Base-by-base conservation (phyloP, 805 yeast genomes). In the Clavispora carvajalis region DNA sequence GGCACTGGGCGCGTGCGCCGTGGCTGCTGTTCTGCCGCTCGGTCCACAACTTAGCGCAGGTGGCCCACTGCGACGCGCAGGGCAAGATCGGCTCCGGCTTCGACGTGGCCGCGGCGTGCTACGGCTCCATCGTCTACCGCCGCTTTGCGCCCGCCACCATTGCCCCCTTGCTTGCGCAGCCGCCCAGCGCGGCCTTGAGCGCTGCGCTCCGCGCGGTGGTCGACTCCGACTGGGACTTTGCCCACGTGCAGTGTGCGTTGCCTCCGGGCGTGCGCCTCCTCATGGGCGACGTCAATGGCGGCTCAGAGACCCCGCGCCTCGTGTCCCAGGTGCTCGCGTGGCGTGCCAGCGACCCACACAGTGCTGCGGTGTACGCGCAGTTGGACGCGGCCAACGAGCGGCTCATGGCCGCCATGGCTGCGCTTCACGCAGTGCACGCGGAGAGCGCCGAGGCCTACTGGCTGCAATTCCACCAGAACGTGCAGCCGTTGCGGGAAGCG, bases 31-130 rank as follows among this genome's bases (percentile, higher is more conserved):
- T 49, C 21, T 41, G 46, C 7, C 52, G 60, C 5, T 45, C 59
- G n/a, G 69, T 91, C 25, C 98, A 93, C 59, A 91, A 88, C 53
- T 62, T 88, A 21, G 78, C 96, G 0, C 99, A 93, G 59, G 69
- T 86, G 7, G 83, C 95, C 0, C 99, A 93, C 60, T 90, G 96
- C 59, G 74, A 78, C 42, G 98, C 99, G 3, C 99, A 93, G 60
- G 86, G 87, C 23, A 93, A 93, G 60, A 81, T 93, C 19, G 99
- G 99, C 0, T 88, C 96, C 3, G 99, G 99, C 0, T 93, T 93
- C 61, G 99, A 93, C 58, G 95, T 93, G 31, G 98, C 96, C 0
- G 82, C 97, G 19, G 99, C 99, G 0, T 82, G 86, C 0, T 91
- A 74, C 60, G 99, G 99, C 1, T 85, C 96, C 0, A 83, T 90